phyloP scores from a whole-genome alignment of 176 grass and related monocot species.

The Urochloa ruziziensis region DNA sequence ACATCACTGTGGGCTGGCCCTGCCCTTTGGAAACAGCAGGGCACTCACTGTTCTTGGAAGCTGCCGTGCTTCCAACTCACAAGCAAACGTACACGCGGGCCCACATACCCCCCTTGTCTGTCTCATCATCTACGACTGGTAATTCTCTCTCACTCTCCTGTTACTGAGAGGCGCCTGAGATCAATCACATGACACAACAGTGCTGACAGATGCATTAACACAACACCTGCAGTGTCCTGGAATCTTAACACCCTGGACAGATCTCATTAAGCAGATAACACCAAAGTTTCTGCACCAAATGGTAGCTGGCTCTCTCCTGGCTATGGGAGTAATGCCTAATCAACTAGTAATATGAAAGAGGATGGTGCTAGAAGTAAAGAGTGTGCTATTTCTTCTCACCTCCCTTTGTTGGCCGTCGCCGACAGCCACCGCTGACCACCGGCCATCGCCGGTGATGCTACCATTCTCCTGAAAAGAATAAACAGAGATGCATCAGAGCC shows the following conservation, averaged over 20 bases:
- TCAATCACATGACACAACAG: slow-evolving; percentile 4
- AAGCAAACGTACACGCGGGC: neutral
- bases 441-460: neutral
- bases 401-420: neutral
- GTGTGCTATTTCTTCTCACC: neutral
- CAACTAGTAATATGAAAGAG: neutral
- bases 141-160: too few species aligned
- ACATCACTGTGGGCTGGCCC: slow-evolving; percentile 8
- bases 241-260: slow-evolving; percentile 31
- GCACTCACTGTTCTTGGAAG: slow-evolving; percentile 39
- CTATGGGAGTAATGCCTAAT: neutral
- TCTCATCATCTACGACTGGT: neutral
- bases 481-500: neutral
- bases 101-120: neutral
- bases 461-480: slow-evolving; percentile 3
- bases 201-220: neutral
- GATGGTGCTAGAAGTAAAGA: neutral
- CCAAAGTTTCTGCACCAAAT: neutral
- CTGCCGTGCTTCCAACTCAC: slow-evolving; percentile 46
- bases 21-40: slow-evolving; percentile 32
- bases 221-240: neutral
- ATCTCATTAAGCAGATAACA: slow-evolving; percentile 7
- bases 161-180: neutral
- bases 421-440: slow-evolving; percentile 27
- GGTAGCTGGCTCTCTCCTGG: neutral